These are phyloP conservation scores for Sedum album DNA, from an alignment of 164 flowering plant genomes.

Conservation along the genomic window DNA sequence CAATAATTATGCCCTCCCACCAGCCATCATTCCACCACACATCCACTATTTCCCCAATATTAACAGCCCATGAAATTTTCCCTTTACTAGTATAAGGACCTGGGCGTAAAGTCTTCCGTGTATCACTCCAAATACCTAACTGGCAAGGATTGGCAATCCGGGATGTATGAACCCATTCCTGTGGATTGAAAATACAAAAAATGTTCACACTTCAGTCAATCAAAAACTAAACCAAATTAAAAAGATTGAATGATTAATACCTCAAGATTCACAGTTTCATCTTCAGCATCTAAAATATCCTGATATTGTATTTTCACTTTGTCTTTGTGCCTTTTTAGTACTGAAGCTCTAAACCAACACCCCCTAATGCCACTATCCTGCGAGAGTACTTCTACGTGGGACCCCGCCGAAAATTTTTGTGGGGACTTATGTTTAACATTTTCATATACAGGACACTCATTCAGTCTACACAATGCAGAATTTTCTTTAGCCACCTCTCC, in stretches of 20 bases:
- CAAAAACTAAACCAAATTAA: background rate
- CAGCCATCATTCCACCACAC: conserved; percentile 88
- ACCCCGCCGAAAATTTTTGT: conserved; percentile 33
- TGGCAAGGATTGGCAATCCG: conserved; percentile 45
- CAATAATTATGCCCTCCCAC: conserved; percentile 94
- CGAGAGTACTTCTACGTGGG: conserved; percentile 70
- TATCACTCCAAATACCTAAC: conserved; percentile 39
- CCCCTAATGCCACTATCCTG: conserved; percentile 95
- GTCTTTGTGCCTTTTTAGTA: conserved; percentile 52
- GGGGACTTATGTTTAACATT: conserved; percentile 11
- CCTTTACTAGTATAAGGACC: conserved; percentile 18
- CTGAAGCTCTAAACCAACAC: conserved; percentile 71
- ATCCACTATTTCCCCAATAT: conserved; percentile 63
- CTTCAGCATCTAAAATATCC: conserved; percentile 64
- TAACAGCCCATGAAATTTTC: conserved; percentile 22
- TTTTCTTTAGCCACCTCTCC: conserved; percentile 4
- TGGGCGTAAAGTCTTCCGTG: conserved; percentile 61
- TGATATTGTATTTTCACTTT: conserved; percentile 75
- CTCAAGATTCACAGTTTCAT: conserved; percentile 62
- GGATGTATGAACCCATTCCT: conserved; percentile 84
- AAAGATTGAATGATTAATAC: conserved; percentile 20
- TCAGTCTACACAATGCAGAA: conserved; percentile 9
- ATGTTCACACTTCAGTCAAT: background rate
- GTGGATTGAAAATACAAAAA: conserved; percentile 6
- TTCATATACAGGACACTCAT: conserved; percentile 13